phyloP scores from a whole-genome alignment of 2,329 filamentous ascomycete species.

The Alternaria sp. region DNA sequence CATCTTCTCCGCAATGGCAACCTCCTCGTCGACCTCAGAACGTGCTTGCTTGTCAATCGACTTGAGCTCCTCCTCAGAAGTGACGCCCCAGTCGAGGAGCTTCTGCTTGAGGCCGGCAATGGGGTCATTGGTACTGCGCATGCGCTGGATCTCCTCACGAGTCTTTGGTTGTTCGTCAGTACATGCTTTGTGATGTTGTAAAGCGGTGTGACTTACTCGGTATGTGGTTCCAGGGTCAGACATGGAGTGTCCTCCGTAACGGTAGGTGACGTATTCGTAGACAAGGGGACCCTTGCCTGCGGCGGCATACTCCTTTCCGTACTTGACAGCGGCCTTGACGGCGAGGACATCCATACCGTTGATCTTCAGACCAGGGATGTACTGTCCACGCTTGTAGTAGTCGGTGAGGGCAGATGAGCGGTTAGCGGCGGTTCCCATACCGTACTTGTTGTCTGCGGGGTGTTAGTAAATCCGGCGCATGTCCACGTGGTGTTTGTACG shows the following conservation, averaged over 20 bases:
- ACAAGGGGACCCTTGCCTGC: conserved; percentile 91
- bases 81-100: conserved; percentile 93
- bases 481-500: conserved; percentile 49
- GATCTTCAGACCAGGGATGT: conserved; percentile 98
- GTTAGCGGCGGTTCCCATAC: conserved; percentile 96
- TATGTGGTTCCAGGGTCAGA: conserved; percentile 99
- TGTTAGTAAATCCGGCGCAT: conserved; percentile 22
- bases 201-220: conserved; percentile 58
- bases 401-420: conserved; percentile 95
- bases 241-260: conserved; percentile 99
- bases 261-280: conserved; percentile 98
- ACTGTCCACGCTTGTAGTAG: conserved; percentile 99
- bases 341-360: conserved; percentile 99
- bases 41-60: conserved; percentile 92
- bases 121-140: conserved; percentile 98
- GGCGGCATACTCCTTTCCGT: conserved; percentile 86
- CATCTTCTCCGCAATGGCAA: conserved; percentile 90
- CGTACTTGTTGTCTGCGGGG: conserved; percentile 96
- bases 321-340: conserved; percentile 93
- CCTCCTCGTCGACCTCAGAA: conserved; percentile 84
- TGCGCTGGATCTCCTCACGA: conserved; percentile 98
- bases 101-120: conserved; percentile 98
- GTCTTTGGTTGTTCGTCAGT: conserved; percentile 57
- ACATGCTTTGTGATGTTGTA: background rate
- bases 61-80: conserved; percentile 95